Percentiles rank a stretch among this genome's conserved stretches.
Evolutionary conservation across 176 grass and related monocot species (phyloP).

Genomic region (Oryza glaberrima): DNA sequence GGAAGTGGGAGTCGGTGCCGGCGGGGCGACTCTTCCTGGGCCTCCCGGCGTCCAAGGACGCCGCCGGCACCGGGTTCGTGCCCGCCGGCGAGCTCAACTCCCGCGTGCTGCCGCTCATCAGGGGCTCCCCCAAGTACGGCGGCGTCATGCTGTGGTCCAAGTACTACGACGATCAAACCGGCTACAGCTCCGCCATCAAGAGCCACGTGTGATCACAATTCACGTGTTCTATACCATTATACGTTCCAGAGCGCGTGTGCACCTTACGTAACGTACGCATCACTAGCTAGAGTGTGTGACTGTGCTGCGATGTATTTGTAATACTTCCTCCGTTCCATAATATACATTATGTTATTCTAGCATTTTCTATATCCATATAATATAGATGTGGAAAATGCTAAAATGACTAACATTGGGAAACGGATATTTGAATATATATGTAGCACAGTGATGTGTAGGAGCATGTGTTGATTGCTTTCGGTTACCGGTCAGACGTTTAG

Average conservation of each 20-base stretch:
- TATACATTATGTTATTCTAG: too few relatives aligned
- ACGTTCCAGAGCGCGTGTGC: too few relatives aligned
- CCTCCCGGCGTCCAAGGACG: slow-evolving; percentile 52
- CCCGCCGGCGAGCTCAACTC: slow-evolving; percentile 53
- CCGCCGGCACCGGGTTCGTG: slow-evolving; percentile 54
- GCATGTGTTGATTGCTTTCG: too few relatives aligned
- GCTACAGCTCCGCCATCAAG: slow-evolving; percentile 57
- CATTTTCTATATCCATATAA: too few relatives aligned
- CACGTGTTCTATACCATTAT: background rate
- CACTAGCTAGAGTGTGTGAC: too few relatives aligned
- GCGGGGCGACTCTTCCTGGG: slow-evolving; percentile 64
- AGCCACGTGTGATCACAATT: slow-evolving; percentile 42
- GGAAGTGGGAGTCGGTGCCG: slow-evolving; percentile 65
- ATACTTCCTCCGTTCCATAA: too few relatives aligned
- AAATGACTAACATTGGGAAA: too few relatives aligned
- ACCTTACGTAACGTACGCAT: too few relatives aligned
- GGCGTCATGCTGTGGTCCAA: slow-evolving; percentile 82
- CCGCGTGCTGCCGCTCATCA: slow-evolving; percentile 61
- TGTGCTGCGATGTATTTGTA: too few relatives aligned
- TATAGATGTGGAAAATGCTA: too few relatives aligned
- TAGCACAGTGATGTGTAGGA: background rate
- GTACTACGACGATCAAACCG: slow-evolving; percentile 62
- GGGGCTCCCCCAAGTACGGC: slow-evolving; percentile 58
- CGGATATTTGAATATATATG: too few relatives aligned
- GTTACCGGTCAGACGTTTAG: too few relatives aligned